These are phyloP conservation scores for Alternaria atra DNA, from an alignment of 2,329 filamentous ascomycete genomes.

Conservation along the genomic window DNA sequence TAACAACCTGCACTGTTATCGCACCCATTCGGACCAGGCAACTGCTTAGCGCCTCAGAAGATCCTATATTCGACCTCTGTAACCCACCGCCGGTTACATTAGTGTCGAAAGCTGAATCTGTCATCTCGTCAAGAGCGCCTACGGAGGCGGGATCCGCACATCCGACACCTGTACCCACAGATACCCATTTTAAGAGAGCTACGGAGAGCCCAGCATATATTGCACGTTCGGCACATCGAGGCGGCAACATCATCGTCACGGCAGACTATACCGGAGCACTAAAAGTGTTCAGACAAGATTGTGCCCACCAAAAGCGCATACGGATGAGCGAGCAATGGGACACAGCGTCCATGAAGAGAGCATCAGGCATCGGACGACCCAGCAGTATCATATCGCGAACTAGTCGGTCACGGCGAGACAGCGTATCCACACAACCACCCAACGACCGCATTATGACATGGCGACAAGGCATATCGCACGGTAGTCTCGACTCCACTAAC, in stretches of 20 bases:
- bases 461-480: conserved; percentile 74
- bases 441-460: conserved; percentile 87
- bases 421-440: conserved; percentile 58
- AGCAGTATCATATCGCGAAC: conserved; percentile 68
- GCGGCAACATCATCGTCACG: conserved; percentile 91
- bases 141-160: conserved; percentile 53
- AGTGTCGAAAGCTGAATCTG: conserved; percentile 74
- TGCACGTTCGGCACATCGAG: conserved; percentile 75
- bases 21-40: conserved; percentile 81
- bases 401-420: conserved; percentile 57
- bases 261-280: conserved; percentile 88
- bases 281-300: conserved; percentile 96
- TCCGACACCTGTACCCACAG: conserved; percentile 46
- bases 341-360: conserved; percentile 72
- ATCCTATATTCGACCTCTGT: conserved; percentile 95
- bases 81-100: conserved; percentile 91
- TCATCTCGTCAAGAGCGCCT: conserved; percentile 59
- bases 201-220: conserved; percentile 81
- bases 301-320: conserved; percentile 78
- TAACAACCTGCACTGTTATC: conserved; percentile 88
- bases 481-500: conserved; percentile 56
- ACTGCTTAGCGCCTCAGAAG: conserved; percentile 80
- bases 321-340: conserved; percentile 76
- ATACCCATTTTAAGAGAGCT: conserved; percentile 48
- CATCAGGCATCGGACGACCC: conserved; percentile 62